A percentile compares a stretch with the other conserved stretches of the same genome.
Conservation (phyloP, 768 basidiomycete genomes). For the Russula dissimulans region DNA sequence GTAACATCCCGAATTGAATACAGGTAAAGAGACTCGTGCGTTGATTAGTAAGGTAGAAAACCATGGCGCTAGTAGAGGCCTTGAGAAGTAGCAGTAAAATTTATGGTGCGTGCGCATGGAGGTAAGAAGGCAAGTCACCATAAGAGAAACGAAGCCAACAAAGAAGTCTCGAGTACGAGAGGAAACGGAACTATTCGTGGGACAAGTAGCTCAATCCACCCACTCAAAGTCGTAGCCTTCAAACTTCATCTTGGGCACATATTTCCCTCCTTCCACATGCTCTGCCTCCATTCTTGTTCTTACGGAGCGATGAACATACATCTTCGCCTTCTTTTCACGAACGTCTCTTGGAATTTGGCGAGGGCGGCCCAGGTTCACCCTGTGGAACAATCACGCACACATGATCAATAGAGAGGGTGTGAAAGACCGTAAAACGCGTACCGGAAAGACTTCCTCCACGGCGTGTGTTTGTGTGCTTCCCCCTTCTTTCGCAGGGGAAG, state of each 20-base stretch:
- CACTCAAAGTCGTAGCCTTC: conserved; percentile 11
- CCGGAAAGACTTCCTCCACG: not conserved
- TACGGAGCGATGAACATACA: conserved; percentile 6
- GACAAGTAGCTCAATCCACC: conserved; percentile 20
- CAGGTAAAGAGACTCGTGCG: no score
- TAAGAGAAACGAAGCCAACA: no score
- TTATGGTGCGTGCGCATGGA: no score
- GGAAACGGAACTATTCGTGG: not conserved
- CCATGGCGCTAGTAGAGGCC: no score
- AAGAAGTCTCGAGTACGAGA: no score
- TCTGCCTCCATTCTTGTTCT: conserved; percentile 8
- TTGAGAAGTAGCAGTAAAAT: no score
- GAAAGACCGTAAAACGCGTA: not conserved
- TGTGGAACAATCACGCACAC: not conserved
- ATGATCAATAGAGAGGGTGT: not conserved
- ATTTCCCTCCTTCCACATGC: conserved; percentile 23
- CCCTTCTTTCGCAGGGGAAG: conserved; percentile 22
- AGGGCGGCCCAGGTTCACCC: not conserved
- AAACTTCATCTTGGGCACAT: conserved; percentile 26
- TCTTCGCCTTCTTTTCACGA: not conserved
- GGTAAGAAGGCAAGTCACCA: no score
- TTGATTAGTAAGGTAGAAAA: no score
- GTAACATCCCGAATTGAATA: no score
- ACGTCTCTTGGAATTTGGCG: not conserved
- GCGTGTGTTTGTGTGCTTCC: not conserved